Evolutionary conservation across 208 protist species (phyloP).

Genomic region (Trypanosoma brucei): DNA sequence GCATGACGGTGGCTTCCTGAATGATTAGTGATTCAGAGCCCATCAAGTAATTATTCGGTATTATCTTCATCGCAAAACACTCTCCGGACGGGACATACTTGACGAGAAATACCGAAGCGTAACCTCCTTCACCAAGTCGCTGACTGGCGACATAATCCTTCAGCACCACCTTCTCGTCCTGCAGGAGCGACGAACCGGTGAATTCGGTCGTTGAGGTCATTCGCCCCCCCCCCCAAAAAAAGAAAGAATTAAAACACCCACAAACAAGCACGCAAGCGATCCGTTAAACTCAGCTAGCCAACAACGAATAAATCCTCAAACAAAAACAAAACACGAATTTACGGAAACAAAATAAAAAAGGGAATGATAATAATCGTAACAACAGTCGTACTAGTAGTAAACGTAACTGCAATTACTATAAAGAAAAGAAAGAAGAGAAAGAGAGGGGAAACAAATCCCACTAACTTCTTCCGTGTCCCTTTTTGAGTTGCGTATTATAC

Average conservation of each 20-base stretch:
- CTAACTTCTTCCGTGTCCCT: neutral
- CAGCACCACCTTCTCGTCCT: slow-evolving; percentile 69
- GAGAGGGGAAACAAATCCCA: slow-evolving; percentile 3
- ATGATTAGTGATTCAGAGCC: slow-evolving; percentile 62
- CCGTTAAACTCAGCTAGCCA: too few species aligned
- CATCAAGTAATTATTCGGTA: slow-evolving; percentile 76
- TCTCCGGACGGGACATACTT: slow-evolving; percentile 78
- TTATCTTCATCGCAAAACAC: slow-evolving; percentile 80
- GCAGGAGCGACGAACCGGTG: slow-evolving; percentile 52
- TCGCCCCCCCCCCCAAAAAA: neutral
- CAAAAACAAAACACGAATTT: slow-evolving; percentile 1
- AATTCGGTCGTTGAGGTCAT: slow-evolving; percentile 44
- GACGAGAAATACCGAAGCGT: slow-evolving; percentile 81
- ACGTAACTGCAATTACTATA: slow-evolving; percentile 1
- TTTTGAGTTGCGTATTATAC: neutral
- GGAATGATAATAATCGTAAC: neutral
- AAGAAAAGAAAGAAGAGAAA: slow-evolving; percentile 14
- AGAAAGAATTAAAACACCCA: slow-evolving; percentile 10
- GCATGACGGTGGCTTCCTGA: slow-evolving; percentile 86
- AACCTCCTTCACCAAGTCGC: slow-evolving; percentile 84
- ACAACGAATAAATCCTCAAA: neutral
- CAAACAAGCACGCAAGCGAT: neutral
- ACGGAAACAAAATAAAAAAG: neutral
- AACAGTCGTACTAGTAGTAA: slow-evolving; percentile 8
- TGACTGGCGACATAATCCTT: slow-evolving; percentile 72